These are phyloP conservation scores for Withania somnifera DNA, from an alignment of 305 asterid genomes.

Conservation along the genomic window DNA sequence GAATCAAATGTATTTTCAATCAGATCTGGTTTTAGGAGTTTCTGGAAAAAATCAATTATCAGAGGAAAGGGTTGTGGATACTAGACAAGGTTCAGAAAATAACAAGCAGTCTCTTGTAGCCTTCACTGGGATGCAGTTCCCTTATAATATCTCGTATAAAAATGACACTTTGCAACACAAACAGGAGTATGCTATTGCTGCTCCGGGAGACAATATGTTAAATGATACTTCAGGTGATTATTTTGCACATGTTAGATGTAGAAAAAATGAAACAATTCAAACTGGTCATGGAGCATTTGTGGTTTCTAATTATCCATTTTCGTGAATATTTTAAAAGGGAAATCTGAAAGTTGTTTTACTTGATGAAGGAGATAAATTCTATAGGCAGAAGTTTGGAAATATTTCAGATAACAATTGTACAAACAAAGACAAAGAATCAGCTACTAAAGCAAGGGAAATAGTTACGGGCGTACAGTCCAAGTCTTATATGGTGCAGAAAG, in stretches of 20 bases:
- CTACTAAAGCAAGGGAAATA: constrained; percentile 19
- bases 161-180: no score
- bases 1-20: constrained; percentile 16
- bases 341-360: not conserved
- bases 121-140: constrained; percentile 32
- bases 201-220: constrained; percentile 20
- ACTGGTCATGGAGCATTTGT: constrained; percentile 4
- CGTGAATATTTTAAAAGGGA: not conserved
- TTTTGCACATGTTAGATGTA: constrained; percentile 12
- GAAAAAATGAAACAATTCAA: constrained; percentile 22
- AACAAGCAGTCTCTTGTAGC: constrained; percentile 36
- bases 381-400: constrained; percentile 14
- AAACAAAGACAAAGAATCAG: constrained; percentile 10
- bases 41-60: constrained; percentile 20
- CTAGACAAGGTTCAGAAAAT: constrained; percentile 20
- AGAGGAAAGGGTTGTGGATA: constrained; percentile 20
- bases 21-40: constrained; percentile 29
- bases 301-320: not conserved
- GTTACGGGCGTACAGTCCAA: constrained; percentile 25
- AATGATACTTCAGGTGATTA: constrained; percentile 23
- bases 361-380: constrained; percentile 11
- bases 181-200: constrained; percentile 16
- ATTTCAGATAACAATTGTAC: constrained; percentile 12
- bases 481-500: constrained; percentile 26
- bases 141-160: constrained; percentile 10